These are phyloP conservation scores for Tulasnella sp. DNA, from an alignment of 768 basidiomycete genomes.

Conservation along the genomic window DNA sequence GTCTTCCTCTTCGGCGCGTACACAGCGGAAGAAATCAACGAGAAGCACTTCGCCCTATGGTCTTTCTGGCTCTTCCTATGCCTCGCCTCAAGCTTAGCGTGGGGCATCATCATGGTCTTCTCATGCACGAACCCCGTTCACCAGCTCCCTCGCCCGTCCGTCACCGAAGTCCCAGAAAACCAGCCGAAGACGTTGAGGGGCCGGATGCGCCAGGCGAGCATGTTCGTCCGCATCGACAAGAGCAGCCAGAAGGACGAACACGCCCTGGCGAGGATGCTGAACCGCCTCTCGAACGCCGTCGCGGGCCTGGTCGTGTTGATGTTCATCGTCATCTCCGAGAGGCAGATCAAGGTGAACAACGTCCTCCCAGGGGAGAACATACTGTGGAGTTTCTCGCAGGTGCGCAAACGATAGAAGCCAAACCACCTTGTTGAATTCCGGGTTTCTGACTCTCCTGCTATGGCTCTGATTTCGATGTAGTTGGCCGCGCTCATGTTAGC, in stretches of 20 bases:
- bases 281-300: neutral
- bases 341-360: slow-evolving; percentile 6
- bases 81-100: neutral
- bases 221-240: neutral
- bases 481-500: slow-evolving; percentile 1
- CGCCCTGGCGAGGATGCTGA: neutral
- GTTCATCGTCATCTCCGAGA: neutral
- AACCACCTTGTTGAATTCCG: neutral
- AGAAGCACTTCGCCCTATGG: neutral
- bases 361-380: neutral
- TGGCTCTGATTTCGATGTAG: neutral
- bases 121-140: neutral
- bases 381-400: slow-evolving; percentile 8
- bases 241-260: neutral
- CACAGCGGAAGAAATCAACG: neutral
- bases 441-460: neutral
- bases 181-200: neutral
- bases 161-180: neutral
- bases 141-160: neutral
- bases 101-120: neutral
- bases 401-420: neutral
- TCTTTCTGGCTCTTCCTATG: slow-evolving; percentile 7
- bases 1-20: neutral
- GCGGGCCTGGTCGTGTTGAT: neutral
- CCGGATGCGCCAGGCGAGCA: neutral